Conservation (phyloP, 768 basidiomycete genomes). For the Cyclocybe cylindracea region DNA sequence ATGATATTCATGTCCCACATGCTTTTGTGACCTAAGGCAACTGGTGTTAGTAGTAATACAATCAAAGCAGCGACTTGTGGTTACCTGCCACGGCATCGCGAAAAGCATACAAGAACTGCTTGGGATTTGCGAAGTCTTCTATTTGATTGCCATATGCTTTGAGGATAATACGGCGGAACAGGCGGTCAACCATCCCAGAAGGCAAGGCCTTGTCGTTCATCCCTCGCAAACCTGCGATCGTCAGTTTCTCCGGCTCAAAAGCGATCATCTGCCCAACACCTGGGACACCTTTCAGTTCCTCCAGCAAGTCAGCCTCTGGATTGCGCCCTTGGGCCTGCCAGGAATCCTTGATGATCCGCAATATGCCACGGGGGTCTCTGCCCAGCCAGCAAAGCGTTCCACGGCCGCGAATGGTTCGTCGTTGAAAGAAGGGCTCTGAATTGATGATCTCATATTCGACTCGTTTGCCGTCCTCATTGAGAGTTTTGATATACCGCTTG, state of each 20-base stretch:
- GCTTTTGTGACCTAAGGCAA: slow-evolving; percentile 13
- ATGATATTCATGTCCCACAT: slow-evolving; percentile 14
- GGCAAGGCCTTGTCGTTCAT: background rate
- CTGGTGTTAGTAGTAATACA: background rate
- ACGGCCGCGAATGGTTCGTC: slow-evolving; percentile 15
- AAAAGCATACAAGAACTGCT: slow-evolving; percentile 7
- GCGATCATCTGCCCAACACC: slow-evolving; percentile 15
- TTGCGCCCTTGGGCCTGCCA: slow-evolving; percentile 9
- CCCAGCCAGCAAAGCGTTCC: slow-evolving; percentile 20
- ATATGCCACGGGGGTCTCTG: background rate
- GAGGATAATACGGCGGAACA: slow-evolving; percentile 6
- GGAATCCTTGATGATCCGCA: slow-evolving; percentile 16
- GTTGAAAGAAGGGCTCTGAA: slow-evolving; percentile 9
- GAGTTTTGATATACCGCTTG: slow-evolving; percentile 3
- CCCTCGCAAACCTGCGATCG: background rate
- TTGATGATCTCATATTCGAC: slow-evolving; percentile 1
- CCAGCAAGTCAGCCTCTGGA: slow-evolving; percentile 8
- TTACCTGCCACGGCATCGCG: slow-evolving; percentile 14
- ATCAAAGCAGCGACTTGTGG: background rate
- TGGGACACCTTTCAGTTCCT: slow-evolving; percentile 2
- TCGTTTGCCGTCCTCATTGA: background rate
- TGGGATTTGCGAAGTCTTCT: slow-evolving; percentile 2
- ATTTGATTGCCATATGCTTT: slow-evolving; percentile 4
- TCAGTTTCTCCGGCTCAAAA: background rate
- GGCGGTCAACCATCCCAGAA: background rate